Conservation (phyloP, 352 stramenopile species). For the Thalassiosira sp. region DNA sequence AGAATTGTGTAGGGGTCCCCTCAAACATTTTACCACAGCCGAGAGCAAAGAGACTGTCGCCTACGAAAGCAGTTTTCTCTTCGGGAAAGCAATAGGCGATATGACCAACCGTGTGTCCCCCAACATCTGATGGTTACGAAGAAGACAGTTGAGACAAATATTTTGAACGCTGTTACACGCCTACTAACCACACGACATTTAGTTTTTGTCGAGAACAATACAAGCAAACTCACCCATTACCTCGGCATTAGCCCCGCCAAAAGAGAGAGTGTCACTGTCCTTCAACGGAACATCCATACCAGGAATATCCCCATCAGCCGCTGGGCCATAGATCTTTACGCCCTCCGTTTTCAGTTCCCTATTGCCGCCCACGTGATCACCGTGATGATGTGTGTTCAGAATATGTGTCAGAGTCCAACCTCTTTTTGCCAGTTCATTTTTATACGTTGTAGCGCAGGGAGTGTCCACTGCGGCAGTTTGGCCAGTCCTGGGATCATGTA, state of each 20-base stretch:
- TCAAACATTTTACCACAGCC: slow-evolving; percentile 85
- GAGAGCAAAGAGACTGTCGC: slow-evolving; percentile 79
- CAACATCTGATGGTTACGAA: slow-evolving; percentile 68
- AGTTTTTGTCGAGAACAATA: too few species aligned
- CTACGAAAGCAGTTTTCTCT: slow-evolving; percentile 71
- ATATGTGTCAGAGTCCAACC: slow-evolving; percentile 86
- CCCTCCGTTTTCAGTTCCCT: slow-evolving; percentile 72
- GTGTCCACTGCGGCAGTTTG: slow-evolving; percentile 78
- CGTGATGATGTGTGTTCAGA: slow-evolving; percentile 92
- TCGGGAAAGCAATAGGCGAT: slow-evolving; percentile 84
- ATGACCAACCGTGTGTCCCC: slow-evolving; percentile 90
- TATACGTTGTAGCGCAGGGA: slow-evolving; percentile 57
- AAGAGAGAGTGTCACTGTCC: slow-evolving; percentile 82
- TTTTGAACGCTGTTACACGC: background rate
- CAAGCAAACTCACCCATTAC: slow-evolving; percentile 61
- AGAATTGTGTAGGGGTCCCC: slow-evolving; percentile 76
- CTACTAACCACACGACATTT: too few species aligned
- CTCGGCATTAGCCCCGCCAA: slow-evolving; percentile 82
- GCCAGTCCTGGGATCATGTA: slow-evolving; percentile 65
- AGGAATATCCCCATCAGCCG: slow-evolving; percentile 65
- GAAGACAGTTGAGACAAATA: slow-evolving; percentile 72
- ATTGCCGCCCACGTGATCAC: slow-evolving; percentile 92
- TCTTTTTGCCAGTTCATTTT: slow-evolving; percentile 57
- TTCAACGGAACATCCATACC: slow-evolving; percentile 71
- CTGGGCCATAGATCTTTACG: slow-evolving; percentile 83